phyloP scores from a whole-genome alignment of 1,284 basidiomycete genomes.

The Malassezia nana region DNA sequence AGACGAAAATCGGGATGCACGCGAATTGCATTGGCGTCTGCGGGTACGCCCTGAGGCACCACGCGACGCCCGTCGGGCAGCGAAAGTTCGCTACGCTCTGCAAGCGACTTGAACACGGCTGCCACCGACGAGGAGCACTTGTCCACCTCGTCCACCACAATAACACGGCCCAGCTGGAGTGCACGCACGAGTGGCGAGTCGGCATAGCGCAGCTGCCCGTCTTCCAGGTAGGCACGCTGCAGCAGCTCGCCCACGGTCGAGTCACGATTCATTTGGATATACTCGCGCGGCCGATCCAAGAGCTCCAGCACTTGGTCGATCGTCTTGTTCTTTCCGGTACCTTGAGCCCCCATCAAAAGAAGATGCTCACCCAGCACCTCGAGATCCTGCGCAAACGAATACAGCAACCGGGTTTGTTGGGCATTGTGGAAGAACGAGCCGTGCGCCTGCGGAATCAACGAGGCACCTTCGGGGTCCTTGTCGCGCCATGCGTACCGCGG shows the following conservation, averaged over 20 bases:
- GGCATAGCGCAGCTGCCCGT: constrained; percentile 42
- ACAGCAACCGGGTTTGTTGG: constrained; percentile 42
- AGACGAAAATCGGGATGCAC: constrained; percentile 48
- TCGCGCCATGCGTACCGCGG: constrained; percentile 34
- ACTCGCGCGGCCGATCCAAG: constrained; percentile 47
- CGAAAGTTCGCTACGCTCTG: constrained; percentile 47
- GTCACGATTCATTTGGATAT: constrained; percentile 49
- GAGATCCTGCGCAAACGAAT: constrained; percentile 47
- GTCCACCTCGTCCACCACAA: constrained; percentile 50
- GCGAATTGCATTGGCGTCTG: constrained; percentile 24
- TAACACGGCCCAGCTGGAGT: constrained; percentile 43
- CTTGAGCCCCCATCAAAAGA: constrained; percentile 48
- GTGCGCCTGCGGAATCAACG: constrained; percentile 41
- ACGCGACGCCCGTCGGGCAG: constrained; percentile 47
- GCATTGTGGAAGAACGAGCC: constrained; percentile 47
- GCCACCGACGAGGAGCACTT: constrained; percentile 48
- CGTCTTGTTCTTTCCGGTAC: constrained; percentile 50
- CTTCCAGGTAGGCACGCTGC: constrained; percentile 43
- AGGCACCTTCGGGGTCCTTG: constrained; percentile 39
- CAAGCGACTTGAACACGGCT: constrained; percentile 48
- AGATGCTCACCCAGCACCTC: constrained; percentile 46
- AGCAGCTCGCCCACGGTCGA: constrained; percentile 41
- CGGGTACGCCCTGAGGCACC: constrained; percentile 21
- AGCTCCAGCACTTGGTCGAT: constrained; percentile 48
- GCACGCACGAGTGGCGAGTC: constrained; percentile 48